Evolutionary conservation across 257 asterid species (phyloP), one percentile per base, ranked within the genome.

Genomic region (Jacaranda mimosifolia): DNA sequence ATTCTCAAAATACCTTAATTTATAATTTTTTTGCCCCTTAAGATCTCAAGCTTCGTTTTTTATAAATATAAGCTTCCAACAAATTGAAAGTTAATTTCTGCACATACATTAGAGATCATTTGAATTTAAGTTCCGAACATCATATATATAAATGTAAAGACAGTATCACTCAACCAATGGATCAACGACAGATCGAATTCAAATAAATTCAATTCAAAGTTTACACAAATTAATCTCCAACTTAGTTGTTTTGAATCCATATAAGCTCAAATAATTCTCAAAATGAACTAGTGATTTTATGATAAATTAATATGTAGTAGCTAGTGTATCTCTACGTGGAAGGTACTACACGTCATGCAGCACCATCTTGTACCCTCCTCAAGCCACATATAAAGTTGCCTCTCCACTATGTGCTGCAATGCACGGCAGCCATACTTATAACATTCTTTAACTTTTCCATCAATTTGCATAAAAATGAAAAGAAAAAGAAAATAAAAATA

Each of bases 301-400:
- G 32, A 26, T 2, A 26, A 26, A n/a, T n/a, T n/a, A n/a, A 21
- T 38, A 4, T 40, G 9, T 13, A 13, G 14, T 15, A 56, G 64
- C 9, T 72, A 73, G 80, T 84, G 82, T 70, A 40, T 76, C 51
- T 80, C 81, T 74, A 80, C 84, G 84, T 82, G 86, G 76, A 76
- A 80, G 76, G 77, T 64, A 57, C 64, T 17, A 74, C 62, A 76
- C 83, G 89, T 85, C 89, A 81, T 48, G 82, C 65, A 75, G 86
- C 88, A 84, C 88, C 42, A 75, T 71, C 38, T 17, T 81, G 55
- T 66, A 46, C 15, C 49, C 70, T 79, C 52, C 60, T 62, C 73
- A 73, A 71, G 48, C 84, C 85, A 81, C 88, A 49, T 52, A 49
- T 55, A 66, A 70, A 78, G 64, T 78, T 39, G 52, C 14, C 55